These are phyloP conservation scores for Elongisporangium prolatum DNA, from an alignment of 352 stramenopile genomes.

Conservation along the genomic window DNA sequence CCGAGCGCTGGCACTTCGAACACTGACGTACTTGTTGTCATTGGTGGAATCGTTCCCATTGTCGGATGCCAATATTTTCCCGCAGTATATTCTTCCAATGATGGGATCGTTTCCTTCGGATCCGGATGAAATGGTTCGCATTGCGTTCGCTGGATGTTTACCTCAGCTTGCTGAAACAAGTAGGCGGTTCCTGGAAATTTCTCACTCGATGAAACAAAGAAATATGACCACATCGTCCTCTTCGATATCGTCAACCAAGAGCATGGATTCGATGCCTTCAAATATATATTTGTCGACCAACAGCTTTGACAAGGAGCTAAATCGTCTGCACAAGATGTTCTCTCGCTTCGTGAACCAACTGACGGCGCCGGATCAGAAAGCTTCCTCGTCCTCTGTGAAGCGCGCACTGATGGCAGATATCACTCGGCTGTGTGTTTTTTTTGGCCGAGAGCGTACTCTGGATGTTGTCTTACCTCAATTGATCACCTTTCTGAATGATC, in stretches of 20 bases:
- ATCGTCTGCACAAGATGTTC: conserved; percentile 90
- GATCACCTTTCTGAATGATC: conserved; percentile 97
- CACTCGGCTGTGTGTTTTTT: conserved; percentile 95
- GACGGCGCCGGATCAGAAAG: conserved; percentile 84
- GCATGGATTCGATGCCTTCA: conserved; percentile 9
- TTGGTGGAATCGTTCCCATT: conserved; percentile 91
- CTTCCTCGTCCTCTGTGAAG: conserved; percentile 92
- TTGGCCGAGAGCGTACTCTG: conserved; percentile 92
- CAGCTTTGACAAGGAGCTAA: conserved; percentile 93
- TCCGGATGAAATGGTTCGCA: conserved; percentile 89
- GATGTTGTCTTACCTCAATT: conserved; percentile 95
- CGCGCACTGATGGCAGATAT: conserved; percentile 93
- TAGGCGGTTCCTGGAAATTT: conserved; percentile 92
- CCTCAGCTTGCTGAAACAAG: conserved; percentile 90
- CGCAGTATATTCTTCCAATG: conserved; percentile 95
- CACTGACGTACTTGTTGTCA: conserved; percentile 87
- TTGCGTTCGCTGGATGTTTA: conserved; percentile 94
- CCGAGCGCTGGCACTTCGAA: conserved; percentile 85
- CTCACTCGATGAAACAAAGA: conserved; percentile 82
- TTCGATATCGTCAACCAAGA: conserved; percentile 22
- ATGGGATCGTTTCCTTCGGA: conserved; percentile 89
- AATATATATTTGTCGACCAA: conserved; percentile 60
- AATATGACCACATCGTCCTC: conserved; percentile 38
- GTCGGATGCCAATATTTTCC: conserved; percentile 95
- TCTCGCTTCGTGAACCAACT: conserved; percentile 94